Conservation (phyloP, 2,329 filamentous ascomycete genomes). For the Colletotrichum spaethianum region DNA sequence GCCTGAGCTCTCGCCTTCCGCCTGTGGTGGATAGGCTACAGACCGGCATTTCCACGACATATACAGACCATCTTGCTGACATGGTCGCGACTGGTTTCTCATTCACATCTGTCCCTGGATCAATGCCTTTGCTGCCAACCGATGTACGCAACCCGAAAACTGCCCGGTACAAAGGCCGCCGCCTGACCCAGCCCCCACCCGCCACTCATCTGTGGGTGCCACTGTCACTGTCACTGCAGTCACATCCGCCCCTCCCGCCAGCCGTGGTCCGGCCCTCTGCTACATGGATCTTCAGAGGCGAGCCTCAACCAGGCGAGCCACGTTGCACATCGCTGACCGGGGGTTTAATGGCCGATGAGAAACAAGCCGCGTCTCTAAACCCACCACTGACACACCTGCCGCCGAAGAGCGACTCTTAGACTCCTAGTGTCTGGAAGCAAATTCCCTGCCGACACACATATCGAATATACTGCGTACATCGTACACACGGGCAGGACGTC, state of each 20-base stretch:
- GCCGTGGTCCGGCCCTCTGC: slow-evolving; percentile 38
- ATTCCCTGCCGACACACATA: neutral
- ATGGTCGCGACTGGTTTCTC: neutral
- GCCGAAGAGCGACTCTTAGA: slow-evolving; percentile 2
- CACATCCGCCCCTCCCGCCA: slow-evolving; percentile 41
- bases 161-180: slow-evolving; percentile 17
- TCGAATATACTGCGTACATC: neutral
- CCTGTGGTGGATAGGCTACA: neutral
- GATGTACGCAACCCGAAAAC: neutral
- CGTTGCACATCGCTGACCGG: slow-evolving; percentile 43
- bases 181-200: slow-evolving; percentile 17
- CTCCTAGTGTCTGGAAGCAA: slow-evolving; percentile 1
- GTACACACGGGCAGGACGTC: neutral
- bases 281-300: slow-evolving; percentile 41
- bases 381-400: slow-evolving; percentile 15
- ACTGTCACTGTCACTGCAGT: slow-evolving; percentile 28
- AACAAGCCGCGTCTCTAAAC: slow-evolving; percentile 30
- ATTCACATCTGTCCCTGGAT: neutral
- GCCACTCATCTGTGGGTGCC: slow-evolving; percentile 22
- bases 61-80: slow-evolving; percentile 13
- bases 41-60: neutral
- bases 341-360: slow-evolving; percentile 36
- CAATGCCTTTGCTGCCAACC: neutral
- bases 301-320: slow-evolving; percentile 43
- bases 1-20: neutral